These are phyloP conservation scores for Rhizopogon hawkerae DNA, from an alignment of 1,284 basidiomycete genomes.

Conservation along the genomic window DNA sequence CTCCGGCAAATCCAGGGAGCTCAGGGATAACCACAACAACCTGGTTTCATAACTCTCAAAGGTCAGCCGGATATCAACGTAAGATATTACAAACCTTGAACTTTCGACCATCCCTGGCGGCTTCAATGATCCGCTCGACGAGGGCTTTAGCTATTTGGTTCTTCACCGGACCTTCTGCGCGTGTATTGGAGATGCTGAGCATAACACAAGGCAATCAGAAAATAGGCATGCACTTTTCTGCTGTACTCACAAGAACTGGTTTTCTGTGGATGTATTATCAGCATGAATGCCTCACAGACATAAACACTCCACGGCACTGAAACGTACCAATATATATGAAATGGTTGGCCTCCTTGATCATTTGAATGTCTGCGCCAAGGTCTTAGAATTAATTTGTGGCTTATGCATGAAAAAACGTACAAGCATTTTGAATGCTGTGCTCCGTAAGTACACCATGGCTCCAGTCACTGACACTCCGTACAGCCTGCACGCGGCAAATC, in stretches of 20 bases:
- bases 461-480: constrained; percentile 85
- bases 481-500: constrained; percentile 63
- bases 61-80: neutral
- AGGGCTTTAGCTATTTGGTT: constrained; percentile 81
- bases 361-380: constrained; percentile 51
- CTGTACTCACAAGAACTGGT: constrained; percentile 81
- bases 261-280: constrained; percentile 44
- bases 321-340: constrained; percentile 80
- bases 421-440: constrained; percentile 79
- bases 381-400: neutral
- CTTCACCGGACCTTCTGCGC: constrained; percentile 55
- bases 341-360: constrained; percentile 80
- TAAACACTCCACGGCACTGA: constrained; percentile 3
- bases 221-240: neutral
- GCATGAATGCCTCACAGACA: constrained; percentile 10
- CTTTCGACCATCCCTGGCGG: constrained; percentile 58
- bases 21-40: constrained; percentile 79
- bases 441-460: constrained; percentile 84
- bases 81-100: constrained; percentile 55
- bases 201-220: constrained; percentile 11
- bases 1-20: constrained; percentile 74
- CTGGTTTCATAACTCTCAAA: constrained; percentile 25
- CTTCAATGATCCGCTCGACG: constrained; percentile 75
- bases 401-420: constrained; percentile 38
- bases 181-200: constrained; percentile 68